These are phyloP conservation scores for Debaryomyces psychrophilus DNA, from an alignment of 1,139 yeast genomes.

Conservation along the genomic window DNA sequence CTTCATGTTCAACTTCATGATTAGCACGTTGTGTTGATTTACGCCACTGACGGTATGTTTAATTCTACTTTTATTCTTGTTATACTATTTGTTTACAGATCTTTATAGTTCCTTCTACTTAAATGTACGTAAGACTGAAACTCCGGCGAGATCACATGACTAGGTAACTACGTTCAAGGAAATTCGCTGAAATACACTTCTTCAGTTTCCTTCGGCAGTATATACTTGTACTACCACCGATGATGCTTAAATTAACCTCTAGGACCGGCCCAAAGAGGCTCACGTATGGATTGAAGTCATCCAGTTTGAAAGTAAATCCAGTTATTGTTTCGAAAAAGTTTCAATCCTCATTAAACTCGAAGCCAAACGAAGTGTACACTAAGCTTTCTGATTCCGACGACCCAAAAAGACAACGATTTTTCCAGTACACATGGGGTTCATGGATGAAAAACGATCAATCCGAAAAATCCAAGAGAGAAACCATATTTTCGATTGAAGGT, in stretches of 20 bases:
- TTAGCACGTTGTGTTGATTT: background rate
- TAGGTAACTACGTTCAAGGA: background rate
- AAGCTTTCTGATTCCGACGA: constrained; percentile 62
- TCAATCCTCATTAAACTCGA: constrained; percentile 18
- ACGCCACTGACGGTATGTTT: background rate
- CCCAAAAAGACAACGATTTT: constrained; percentile 74
- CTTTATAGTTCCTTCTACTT: background rate
- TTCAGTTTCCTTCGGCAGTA: background rate
- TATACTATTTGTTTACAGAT: background rate
- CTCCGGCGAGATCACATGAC: background rate
- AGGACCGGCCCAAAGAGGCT: constrained; percentile 1
- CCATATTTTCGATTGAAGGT: constrained; percentile 84
- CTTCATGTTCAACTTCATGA: background rate
- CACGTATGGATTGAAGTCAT: background rate
- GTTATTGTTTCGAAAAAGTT: constrained; percentile 14
- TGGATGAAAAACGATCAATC: constrained; percentile 81
- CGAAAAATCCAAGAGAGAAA: constrained; percentile 75
- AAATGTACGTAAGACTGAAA: background rate
- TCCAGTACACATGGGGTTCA: constrained; percentile 92
- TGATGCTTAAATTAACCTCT: constrained; percentile 3
- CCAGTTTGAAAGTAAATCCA: background rate
- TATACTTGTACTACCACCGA: background rate
- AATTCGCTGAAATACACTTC: background rate
- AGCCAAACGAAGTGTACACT: constrained; percentile 49
- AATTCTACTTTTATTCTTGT: background rate